Conservation (phyloP, 1,284 basidiomycete genomes). For the Ganoderma sp. region DNA sequence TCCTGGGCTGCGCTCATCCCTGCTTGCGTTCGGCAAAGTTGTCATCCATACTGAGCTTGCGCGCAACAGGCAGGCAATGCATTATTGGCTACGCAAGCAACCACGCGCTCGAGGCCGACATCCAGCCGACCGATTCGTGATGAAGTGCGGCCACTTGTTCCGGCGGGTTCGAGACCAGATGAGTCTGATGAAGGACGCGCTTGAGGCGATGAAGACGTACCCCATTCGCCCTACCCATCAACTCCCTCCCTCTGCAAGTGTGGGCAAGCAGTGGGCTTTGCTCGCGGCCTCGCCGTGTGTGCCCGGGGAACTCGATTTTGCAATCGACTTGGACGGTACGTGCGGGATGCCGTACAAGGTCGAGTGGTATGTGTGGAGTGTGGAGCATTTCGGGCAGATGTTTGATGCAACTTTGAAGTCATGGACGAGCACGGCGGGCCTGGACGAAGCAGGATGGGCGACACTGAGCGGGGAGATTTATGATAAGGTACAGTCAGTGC, state of each 20-base stretch:
- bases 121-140: neutral
- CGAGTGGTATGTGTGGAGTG: neutral
- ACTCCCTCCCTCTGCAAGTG: neutral
- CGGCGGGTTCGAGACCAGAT: neutral
- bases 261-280: neutral
- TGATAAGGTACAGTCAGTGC: neutral
- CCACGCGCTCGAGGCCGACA: neutral
- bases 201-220: neutral
- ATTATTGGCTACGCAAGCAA: neutral
- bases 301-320: neutral
- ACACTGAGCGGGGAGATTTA: neutral
- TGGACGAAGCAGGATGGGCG: neutral
- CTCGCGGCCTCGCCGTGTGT: neutral
- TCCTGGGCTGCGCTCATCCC: neutral
- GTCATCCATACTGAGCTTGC: neutral
- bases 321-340: neutral
- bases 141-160: neutral
- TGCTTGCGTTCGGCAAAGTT: neutral
- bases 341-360: neutral
- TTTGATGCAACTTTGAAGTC: neutral
- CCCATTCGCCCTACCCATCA: neutral
- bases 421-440: neutral
- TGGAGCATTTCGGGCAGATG: neutral
- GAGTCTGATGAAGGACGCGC: neutral
- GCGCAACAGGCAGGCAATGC: neutral